Evolutionary conservation across 73 alveolate genomes (phyloP), one percentile per base, ranked within the genome.

Genomic region (Paramecium sexaurelia): DNA sequence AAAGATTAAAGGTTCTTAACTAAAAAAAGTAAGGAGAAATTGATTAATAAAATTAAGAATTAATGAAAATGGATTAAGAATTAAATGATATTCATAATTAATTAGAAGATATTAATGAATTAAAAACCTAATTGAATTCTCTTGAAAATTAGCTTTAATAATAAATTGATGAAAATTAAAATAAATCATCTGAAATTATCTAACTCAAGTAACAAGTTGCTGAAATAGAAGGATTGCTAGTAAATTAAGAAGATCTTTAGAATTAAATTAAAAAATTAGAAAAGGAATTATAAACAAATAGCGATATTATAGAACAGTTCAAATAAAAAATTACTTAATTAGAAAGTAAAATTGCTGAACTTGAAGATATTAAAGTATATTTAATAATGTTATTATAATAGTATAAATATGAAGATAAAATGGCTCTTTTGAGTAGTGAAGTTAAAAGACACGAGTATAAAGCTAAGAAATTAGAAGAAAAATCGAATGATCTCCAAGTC

Each of bases 391-490:
- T 33, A 73, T 73, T 17, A 17, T 51, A 73, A 11, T 29, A 78
- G 90, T 41, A 41, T 78, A 78, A 78, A 78, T 39, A 78, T 78
- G 73, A 78, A 78, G 71, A 43, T 78, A 41, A 43, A 78, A 78
- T 78, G 73, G 68, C 90, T 19, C 41, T 41, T 20, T 78, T 78
- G 22, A 41, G 73, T 10, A 78, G 75, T 41, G 90, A 78, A 33
- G 73, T 78, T 39, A 40, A 78, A 20, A 71, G 86, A 71, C 13
- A 71, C 4, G 56, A 71, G 35, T 71, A 13, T 32, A 71, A 71
- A 17, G 55, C 55, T 33, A 35, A 32, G 22, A 71, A 32, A 35
- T 37, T 71, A 9, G 86, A 71, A 36, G 86, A 71, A 11, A 29
- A 36, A 7, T 71, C 86, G 5, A 71, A 71, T 17, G 55, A 71